Percentiles rank a stretch among this genome's conserved stretches.
These are phyloP conservation scores for Imleria badia DNA, from an alignment of 768 basidiomycete species.

Conservation along the genomic window DNA sequence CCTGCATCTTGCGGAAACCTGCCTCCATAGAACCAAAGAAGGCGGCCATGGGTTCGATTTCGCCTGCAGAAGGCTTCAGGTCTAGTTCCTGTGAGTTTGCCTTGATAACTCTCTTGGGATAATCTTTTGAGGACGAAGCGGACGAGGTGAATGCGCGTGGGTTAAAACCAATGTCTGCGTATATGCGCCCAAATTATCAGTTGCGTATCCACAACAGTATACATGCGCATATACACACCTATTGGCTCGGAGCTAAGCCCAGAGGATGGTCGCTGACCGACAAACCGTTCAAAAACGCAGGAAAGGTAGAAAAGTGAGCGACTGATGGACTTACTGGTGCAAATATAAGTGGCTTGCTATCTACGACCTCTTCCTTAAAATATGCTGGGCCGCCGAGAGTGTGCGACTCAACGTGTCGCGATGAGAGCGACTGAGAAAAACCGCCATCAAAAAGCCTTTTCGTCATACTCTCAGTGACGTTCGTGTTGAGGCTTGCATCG, in stretches of 20 bases:
- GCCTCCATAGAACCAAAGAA: constrained; percentile 5
- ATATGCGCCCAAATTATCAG: constrained; percentile 9
- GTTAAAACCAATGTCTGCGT: constrained; percentile 9
- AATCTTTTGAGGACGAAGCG: constrained; percentile 4
- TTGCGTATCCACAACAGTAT: background rate
- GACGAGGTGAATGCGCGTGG: constrained; percentile 2
- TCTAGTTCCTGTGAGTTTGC: constrained; percentile 7
- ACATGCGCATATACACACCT: constrained; percentile 26
- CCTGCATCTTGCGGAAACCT: constrained; percentile 1
- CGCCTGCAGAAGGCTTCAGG: background rate
- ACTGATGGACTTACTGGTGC: constrained; percentile 7
- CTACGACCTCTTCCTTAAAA: constrained; percentile 1
- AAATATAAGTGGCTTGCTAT: background rate
- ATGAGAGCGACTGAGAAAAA: constrained; percentile 11
- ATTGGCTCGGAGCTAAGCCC: constrained; percentile 8
- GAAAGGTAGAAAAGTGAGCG: background rate
- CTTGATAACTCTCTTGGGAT: constrained; percentile 4
- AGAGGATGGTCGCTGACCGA: constrained; percentile 9
- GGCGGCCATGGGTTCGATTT: background rate
- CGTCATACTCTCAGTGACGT: constrained; percentile 1
- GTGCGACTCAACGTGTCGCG: constrained; percentile 14
- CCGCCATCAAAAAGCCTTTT: constrained; percentile 6
- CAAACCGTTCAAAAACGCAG: background rate
- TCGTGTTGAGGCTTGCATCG: constrained; percentile 7
- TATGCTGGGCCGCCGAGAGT: constrained; percentile 5